A percentile compares a stretch with the other conserved stretches of the same genome.
Conservation (phyloP, 2,329 filamentous ascomycete genomes). For the Neopestalotiopsis sp. region DNA sequence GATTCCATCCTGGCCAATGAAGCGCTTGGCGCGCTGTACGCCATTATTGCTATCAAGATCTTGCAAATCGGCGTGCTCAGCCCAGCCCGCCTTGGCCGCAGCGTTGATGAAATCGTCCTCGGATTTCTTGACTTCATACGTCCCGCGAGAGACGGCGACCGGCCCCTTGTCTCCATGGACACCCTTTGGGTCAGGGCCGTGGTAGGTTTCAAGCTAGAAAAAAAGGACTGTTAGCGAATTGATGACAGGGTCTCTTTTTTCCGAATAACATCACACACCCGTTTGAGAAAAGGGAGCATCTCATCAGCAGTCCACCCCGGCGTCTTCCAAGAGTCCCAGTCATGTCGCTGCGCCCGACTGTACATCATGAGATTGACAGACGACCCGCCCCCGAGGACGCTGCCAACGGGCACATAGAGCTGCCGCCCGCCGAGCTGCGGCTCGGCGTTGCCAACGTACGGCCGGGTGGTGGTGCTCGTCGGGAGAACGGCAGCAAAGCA, state of each 20-base stretch:
- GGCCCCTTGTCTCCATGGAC: slow-evolving; percentile 61
- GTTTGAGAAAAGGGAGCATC: slow-evolving; percentile 35
- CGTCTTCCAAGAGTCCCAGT: slow-evolving; percentile 34
- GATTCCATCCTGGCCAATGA: slow-evolving; percentile 42
- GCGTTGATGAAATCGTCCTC: slow-evolving; percentile 57
- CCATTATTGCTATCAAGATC: slow-evolving; percentile 45
- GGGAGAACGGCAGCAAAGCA: slow-evolving; percentile 20
- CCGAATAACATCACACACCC: slow-evolving; percentile 30
- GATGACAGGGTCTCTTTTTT: neutral
- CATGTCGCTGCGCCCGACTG: slow-evolving; percentile 35
- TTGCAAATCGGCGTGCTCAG: slow-evolving; percentile 58
- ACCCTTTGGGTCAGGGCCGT: slow-evolving; percentile 47
- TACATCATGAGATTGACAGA: slow-evolving; percentile 53
- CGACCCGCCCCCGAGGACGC: slow-evolving; percentile 59
- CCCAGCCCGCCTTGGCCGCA: slow-evolving; percentile 51
- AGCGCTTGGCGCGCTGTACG: slow-evolving; percentile 29
- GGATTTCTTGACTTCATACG: slow-evolving; percentile 42
- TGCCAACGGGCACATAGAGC: slow-evolving; percentile 27
- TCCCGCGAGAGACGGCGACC: slow-evolving; percentile 58
- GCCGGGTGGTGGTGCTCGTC: slow-evolving; percentile 2
- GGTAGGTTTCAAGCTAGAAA: slow-evolving; percentile 58
- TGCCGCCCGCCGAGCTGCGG: slow-evolving; percentile 14
- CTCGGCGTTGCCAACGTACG: slow-evolving; percentile 17
- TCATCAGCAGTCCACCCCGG: slow-evolving; percentile 34
- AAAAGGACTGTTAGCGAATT: no score